Base-by-base conservation (phyloP, 2,329 filamentous ascomycete species). In the Penicillium decumbens region DNA sequence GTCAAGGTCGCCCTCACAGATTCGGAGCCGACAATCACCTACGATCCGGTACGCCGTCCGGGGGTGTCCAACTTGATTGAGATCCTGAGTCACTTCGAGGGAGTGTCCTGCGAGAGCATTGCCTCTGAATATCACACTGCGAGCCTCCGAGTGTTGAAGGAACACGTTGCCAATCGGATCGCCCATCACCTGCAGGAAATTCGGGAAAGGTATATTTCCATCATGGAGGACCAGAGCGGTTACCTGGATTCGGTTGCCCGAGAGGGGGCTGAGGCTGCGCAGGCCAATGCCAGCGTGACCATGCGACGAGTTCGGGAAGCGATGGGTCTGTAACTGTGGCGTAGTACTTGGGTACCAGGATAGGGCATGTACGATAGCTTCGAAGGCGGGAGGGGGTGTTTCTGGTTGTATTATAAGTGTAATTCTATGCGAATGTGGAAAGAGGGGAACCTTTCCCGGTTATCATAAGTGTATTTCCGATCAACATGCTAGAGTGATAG, bases 11-110 rank as follows among this genome's bases (percentile, higher is more conserved):
- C 93, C 6, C 67, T 89, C 28, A 97, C 93, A 1, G 93, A 98
- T 69, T 85, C 81, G 0, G 65, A 79, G 23, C 57, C 70, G 0
- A 77, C 80, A 2, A 81, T 96, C 35, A 83, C 82, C 0, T 96
- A 93, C 66, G 84, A 95, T 55, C 83, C 83, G 0, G 63, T 67
- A 0, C 63, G 59, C 0, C 78, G 93, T 23, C 92, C 92, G 0
- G 93, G 90, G 0, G 87, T 98, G 3, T 84, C 91, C 9, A 98
- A 97, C 66, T 75, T 98, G 10, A 72, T 98, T 1, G 83, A 89
- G 49, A 80, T 98, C 13, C 72, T 92, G n/a, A 83, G 83, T 23
- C 81, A 88, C 54, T 82, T 92, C 59, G 80, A 84, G 46, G 57
- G 53, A 13, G 59, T 61, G 2, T 62, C 67, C 4, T 72, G 70